Evolutionary conservation across 805 yeast species (phyloP), one percentile per base, ranked within the genome.

Genomic region (Suhomyces sp.): DNA sequence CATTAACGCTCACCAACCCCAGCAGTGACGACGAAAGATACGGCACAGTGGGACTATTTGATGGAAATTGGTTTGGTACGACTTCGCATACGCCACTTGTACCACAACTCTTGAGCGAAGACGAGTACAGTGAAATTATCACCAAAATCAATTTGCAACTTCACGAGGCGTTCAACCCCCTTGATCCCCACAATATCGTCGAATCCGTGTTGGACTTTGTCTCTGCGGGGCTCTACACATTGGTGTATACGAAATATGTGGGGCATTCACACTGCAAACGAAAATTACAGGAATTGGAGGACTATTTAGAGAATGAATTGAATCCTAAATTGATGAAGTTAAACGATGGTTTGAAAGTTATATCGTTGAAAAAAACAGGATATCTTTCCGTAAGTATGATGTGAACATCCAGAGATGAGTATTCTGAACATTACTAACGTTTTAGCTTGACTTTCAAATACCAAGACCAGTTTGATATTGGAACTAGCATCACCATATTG

Each of bases 361-460:
- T 81, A 1, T 65, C 75, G 4, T 84, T 84, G 1, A 48, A 72
- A 32, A 51, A 65, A 33, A 63, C 74, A 19, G 87, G 78, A 1
- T 80, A 70, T 51, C 54, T 80, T 5, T 75, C 83, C 10, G 68
- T 65, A 56, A 37, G 68, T 63, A 43, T 31, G 14, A 6, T 28
- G 22, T 22, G 16, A 19, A 11, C n/a, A n/a, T n/a, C n/a, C n/a
- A n/a, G n/a, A n/a, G 17, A 11, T 14, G 19, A 10, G 11, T 6
- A 8, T 14, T 12, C 8, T 25, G 13, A 12, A 10, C 8, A 16
- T 5, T 44, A 49, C 54, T 51, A 44, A 43, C 51, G 29, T 33
- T n/a, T 11, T 42, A 56, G 54, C 54, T 76, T 44, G 86, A 80
- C 50, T 68, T 77, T 41, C 70, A 73, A 44, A 59, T 79, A 3